These are phyloP conservation scores for Sporothrix luriei DNA, from an alignment of 2,329 filamentous ascomycete species.

Conservation along the genomic window DNA sequence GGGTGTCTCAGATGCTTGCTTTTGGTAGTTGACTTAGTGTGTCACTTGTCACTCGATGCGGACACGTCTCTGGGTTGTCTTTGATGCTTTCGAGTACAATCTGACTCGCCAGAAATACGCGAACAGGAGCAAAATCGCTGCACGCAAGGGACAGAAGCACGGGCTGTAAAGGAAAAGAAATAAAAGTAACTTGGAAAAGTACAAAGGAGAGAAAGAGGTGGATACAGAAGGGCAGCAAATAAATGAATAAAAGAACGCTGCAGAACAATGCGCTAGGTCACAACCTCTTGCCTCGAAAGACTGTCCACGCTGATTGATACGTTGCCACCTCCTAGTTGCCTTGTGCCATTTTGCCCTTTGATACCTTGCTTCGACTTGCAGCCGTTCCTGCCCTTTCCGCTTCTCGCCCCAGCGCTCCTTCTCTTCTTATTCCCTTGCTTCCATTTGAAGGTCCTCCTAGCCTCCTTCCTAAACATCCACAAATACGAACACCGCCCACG, in stretches of 20 bases:
- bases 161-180: not conserved
- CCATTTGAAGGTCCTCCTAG: not conserved
- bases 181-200: not conserved
- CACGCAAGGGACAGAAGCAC: constrained; percentile 1
- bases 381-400: constrained; percentile 19
- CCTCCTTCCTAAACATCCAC: not conserved
- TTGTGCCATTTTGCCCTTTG: not conserved
- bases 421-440: not conserved
- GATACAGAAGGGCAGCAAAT: not conserved
- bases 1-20: constrained; percentile 19
- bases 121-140: not conserved
- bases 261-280: not conserved
- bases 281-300: not conserved
- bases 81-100: not conserved
- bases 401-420: not conserved
- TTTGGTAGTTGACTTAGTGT: not conserved
- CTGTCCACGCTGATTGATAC: constrained; percentile 13
- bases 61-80: constrained; percentile 15
- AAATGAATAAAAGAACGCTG: not conserved
- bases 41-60: constrained; percentile 10
- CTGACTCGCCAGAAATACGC: not conserved
- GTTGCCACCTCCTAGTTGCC: constrained; percentile 14
- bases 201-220: not conserved
- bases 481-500: not conserved
- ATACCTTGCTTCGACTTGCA: constrained; percentile 12